Conservation (phyloP, 495 filamentous ascomycete species). For the Podospora sp. region DNA sequence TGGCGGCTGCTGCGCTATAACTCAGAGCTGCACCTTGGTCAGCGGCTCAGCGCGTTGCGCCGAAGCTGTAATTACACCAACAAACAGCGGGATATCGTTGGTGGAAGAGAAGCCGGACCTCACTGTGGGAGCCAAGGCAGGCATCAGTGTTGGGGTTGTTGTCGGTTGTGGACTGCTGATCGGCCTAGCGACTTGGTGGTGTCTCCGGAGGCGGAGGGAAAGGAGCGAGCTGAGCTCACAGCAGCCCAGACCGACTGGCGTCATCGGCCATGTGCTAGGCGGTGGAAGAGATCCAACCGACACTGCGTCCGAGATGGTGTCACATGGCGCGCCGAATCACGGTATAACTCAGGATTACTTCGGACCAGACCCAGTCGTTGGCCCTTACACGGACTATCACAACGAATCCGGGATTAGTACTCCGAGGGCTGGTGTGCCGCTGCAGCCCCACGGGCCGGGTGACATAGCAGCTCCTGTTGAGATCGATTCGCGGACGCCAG, state of each 20-base stretch:
- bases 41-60: constrained; percentile 54
- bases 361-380: constrained; percentile 36
- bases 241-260: constrained; percentile 12
- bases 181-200: constrained; percentile 41
- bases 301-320: constrained; percentile 29
- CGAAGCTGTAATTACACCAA: constrained; percentile 46
- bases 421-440: constrained; percentile 27
- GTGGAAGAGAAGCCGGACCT: constrained; percentile 24
- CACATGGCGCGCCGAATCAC: constrained; percentile 24
- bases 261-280: constrained; percentile 17
- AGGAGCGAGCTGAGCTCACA: constrained; percentile 17
- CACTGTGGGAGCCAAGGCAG: constrained; percentile 44
- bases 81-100: constrained; percentile 28
- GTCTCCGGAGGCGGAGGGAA: constrained; percentile 35
- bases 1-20: constrained; percentile 74
- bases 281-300: constrained; percentile 35
- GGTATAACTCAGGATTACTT: constrained; percentile 38
- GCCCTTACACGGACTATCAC: constrained; percentile 38
- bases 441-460: constrained; percentile 34
- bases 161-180: constrained; percentile 33
- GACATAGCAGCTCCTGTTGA: constrained; percentile 42
- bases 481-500: constrained; percentile 32
- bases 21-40: constrained; percentile 66
- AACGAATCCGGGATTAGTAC: constrained; percentile 24
- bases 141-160: constrained; percentile 47